Conservation (phyloP, 2,329 filamentous ascomycete genomes). For the Fusarium euwallaceae region DNA sequence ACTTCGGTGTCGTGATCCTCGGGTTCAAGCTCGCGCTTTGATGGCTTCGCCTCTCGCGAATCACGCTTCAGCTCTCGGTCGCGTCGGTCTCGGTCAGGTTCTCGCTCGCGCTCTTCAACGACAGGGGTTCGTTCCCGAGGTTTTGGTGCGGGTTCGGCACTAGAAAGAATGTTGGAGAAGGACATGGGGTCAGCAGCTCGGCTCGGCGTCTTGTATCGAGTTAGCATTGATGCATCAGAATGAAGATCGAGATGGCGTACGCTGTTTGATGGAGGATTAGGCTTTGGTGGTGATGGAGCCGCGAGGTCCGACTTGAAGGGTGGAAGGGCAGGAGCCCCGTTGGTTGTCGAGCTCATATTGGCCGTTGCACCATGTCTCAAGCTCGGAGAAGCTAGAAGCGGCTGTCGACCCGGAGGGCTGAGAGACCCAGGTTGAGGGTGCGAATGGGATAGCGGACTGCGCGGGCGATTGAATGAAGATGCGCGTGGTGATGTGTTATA, state of each 20-base stretch:
- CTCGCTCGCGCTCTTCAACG: slow-evolving; percentile 45
- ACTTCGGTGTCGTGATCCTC: slow-evolving; percentile 51
- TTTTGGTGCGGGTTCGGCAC: slow-evolving; percentile 74
- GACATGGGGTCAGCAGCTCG: slow-evolving; percentile 91
- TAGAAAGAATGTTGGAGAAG: slow-evolving; percentile 93
- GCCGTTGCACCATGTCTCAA: slow-evolving; percentile 59
- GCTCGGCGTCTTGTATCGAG: slow-evolving; percentile 70
- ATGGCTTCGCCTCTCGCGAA: slow-evolving; percentile 40
- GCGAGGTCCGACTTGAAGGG: slow-evolving; percentile 57
- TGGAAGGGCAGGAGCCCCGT: slow-evolving; percentile 56
- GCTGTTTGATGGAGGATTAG: slow-evolving; percentile 53
- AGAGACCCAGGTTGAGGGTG: slow-evolving; percentile 60
- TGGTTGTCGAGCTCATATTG: slow-evolving; percentile 55
- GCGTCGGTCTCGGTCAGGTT: slow-evolving; percentile 32
- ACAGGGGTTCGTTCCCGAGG: slow-evolving; percentile 63
- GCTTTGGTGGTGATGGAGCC: slow-evolving; percentile 56
- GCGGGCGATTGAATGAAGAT: slow-evolving; percentile 57
- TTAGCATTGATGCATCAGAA: slow-evolving; percentile 28
- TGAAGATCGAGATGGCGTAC: slow-evolving; percentile 47
- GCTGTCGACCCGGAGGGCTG: slow-evolving; percentile 57
- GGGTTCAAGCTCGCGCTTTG: slow-evolving; percentile 47
- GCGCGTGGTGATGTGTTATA: slow-evolving; percentile 62
- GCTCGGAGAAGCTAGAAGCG: slow-evolving; percentile 63
- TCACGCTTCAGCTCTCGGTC: slow-evolving; percentile 38
- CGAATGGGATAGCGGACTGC: slow-evolving; percentile 65